Base-by-base conservation (phyloP, 2,329 filamentous ascomycete species). In the Sarocladium strictum region DNA sequence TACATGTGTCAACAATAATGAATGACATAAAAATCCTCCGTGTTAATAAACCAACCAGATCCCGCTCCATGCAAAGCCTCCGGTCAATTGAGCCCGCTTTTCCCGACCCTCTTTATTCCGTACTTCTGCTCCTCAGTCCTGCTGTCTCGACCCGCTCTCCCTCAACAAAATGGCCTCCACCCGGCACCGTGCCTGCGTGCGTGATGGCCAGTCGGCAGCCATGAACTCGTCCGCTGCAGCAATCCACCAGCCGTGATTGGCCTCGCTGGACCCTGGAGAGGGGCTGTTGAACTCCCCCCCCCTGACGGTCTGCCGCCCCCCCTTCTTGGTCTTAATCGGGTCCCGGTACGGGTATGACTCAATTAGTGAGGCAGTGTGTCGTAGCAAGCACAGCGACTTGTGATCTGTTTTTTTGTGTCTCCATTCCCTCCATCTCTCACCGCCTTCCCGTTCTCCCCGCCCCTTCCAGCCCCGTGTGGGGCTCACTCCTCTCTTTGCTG, bases 141-240 rank as follows among this genome's bases (percentile, higher is more conserved):
- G n/a, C n/a, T n/a, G n/a, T n/a, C n/a, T 17, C 43, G 43, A 47
- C 43, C 40, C 40, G 9, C 21, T 24, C 40, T 24, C 14, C 43
- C 47, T 51, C 47, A 51, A 51, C 47, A 51, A 51, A 51, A 51
- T 19, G 21, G 43, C 43, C 43, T 32, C 43, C 43, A 49, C 43
- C 19, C 15, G 15, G 21, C 17, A 21, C 35, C 12, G 35, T 38
- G 35, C 35, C 35, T 38, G 35, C 17, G 15, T 19, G 21, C 40
- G n/a, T n/a, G 10, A 14, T 32, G 6, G 15, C 11, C 40, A 3
- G 23, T 14, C 43, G 15, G 47, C 17, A 15, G 27, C 47, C 47
- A n/a, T n/a, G n/a, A n/a, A n/a, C n/a, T 35, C 27, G 29, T 3
- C 43, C 10, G 3, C n/a, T 21, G 27, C 33, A 35, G 47, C 47